These are phyloP conservation scores for Dimocarpus longan DNA, from an alignment of 345 rosid genomes.

Conservation along the genomic window DNA sequence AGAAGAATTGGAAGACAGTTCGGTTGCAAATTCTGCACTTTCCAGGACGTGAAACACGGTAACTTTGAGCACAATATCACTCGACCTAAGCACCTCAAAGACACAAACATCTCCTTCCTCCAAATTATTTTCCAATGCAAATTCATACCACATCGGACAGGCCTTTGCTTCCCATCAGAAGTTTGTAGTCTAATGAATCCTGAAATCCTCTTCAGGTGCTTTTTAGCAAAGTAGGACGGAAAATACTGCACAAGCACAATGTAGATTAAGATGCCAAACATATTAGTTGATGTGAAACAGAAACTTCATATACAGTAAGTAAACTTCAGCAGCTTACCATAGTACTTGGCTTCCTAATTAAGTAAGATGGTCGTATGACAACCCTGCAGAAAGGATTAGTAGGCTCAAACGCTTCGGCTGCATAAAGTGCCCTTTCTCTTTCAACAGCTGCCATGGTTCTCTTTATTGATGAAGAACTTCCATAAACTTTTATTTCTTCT, in stretches of 20 bases:
- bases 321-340: neutral
- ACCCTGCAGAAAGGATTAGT: conserved; percentile 41
- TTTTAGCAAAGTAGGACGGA: neutral
- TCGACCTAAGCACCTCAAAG: neutral
- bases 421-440: conserved; percentile 36
- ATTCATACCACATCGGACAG: conserved; percentile 50
- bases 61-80: neutral
- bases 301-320: neutral
- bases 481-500: conserved; percentile 38
- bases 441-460: neutral
- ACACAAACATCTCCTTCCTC: conserved; percentile 13
- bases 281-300: neutral
- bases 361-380: conserved; percentile 36
- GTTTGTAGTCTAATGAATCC: neutral
- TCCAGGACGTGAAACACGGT: neutral
- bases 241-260: conserved; percentile 15
- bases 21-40: conserved; percentile 18
- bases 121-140: conserved; percentile 37
- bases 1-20: neutral
- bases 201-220: neutral
- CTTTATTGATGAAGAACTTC: conserved; percentile 54
- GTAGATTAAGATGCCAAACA: neutral
- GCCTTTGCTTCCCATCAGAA: neutral
- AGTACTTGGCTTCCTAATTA: neutral
- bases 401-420: conserved; percentile 39